phyloP scores from a whole-genome alignment of 768 basidiomycete species.

The Collybiopsis confluens region DNA sequence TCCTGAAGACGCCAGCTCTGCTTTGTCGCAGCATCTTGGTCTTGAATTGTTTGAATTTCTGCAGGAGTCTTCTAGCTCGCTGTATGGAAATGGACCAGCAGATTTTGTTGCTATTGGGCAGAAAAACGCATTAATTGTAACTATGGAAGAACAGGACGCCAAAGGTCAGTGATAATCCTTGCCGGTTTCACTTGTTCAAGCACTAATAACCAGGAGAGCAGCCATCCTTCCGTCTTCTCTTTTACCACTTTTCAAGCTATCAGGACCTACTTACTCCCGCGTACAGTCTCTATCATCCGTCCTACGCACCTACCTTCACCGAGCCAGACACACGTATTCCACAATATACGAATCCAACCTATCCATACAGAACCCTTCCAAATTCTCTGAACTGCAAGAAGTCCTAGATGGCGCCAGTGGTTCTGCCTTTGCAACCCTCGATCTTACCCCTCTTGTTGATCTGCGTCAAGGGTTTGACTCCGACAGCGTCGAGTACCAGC shows the following conservation, averaged over 20 bases:
- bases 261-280: conserved; percentile 22
- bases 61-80: conserved; percentile 24
- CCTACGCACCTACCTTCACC: conserved; percentile 53
- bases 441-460: conserved; percentile 46
- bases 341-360: conserved; percentile 44
- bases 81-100: conserved; percentile 28
- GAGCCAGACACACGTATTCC: conserved; percentile 55
- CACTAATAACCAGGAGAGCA: conserved; percentile 21
- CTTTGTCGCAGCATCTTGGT: conserved; percentile 66
- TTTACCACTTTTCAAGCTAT: conserved; percentile 42
- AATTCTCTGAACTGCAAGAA: conserved; percentile 39
- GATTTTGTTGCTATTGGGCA: conserved; percentile 55
- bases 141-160: conserved; percentile 51
- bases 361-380: conserved; percentile 26
- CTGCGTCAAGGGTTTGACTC: conserved; percentile 44
- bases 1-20: conserved; percentile 52
- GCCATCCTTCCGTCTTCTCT: conserved; percentile 56
- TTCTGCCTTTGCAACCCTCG: conserved; percentile 58
- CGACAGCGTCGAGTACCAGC: conserved; percentile 50
- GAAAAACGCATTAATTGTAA: conserved; percentile 48
- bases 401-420: conserved; percentile 50
- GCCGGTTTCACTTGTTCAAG: neutral
- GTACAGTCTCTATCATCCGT: conserved; percentile 44
- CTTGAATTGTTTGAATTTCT: conserved; percentile 61
- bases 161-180: conserved; percentile 37